Conservation (phyloP, 257 asterid genomes). For the Eustoma russellianum region DNA sequence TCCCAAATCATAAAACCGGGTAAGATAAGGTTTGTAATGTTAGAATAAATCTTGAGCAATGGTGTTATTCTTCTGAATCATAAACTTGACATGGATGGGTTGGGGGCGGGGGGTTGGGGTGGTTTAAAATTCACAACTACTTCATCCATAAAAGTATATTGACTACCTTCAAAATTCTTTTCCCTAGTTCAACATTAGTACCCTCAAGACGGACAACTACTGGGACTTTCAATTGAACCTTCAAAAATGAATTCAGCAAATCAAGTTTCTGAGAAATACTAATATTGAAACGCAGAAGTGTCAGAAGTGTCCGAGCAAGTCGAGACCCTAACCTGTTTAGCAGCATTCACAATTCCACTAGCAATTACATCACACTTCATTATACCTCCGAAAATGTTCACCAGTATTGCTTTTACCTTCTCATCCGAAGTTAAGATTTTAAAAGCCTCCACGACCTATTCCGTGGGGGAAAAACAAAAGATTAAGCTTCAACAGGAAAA, state of each 20-base stretch:
- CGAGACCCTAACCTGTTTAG: slow-evolving; percentile 51
- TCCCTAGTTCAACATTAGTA: slow-evolving; percentile 92
- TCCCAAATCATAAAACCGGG: neutral
- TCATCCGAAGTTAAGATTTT: slow-evolving; percentile 94
- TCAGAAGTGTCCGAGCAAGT: neutral
- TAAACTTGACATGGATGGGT: no score
- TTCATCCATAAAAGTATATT: neutral
- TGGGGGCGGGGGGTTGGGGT: no score
- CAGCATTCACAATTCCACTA: slow-evolving; percentile 98
- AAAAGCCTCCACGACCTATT: slow-evolving; percentile 97
- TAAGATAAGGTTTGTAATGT: neutral
- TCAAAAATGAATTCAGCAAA: slow-evolving; percentile 4
- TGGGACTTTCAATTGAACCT: slow-evolving; percentile 92
- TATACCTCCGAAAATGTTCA: slow-evolving; percentile 97
- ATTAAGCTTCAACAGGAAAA: slow-evolving; percentile 7
- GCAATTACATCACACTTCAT: slow-evolving; percentile 99
- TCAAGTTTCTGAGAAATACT: neutral
- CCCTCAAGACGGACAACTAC: slow-evolving; percentile 97
- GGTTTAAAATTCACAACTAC: no score
- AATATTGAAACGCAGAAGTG: neutral
- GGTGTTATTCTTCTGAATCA: no score
- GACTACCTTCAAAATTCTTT: slow-evolving; percentile 84
- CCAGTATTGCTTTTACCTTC: slow-evolving; percentile 93
- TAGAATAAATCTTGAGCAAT: no score
- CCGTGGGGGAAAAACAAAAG: slow-evolving; percentile 1